These are phyloP conservation scores for Biscogniauxia mediterranea DNA, from an alignment of 2,329 filamentous ascomycete species.

Conservation along the genomic window DNA sequence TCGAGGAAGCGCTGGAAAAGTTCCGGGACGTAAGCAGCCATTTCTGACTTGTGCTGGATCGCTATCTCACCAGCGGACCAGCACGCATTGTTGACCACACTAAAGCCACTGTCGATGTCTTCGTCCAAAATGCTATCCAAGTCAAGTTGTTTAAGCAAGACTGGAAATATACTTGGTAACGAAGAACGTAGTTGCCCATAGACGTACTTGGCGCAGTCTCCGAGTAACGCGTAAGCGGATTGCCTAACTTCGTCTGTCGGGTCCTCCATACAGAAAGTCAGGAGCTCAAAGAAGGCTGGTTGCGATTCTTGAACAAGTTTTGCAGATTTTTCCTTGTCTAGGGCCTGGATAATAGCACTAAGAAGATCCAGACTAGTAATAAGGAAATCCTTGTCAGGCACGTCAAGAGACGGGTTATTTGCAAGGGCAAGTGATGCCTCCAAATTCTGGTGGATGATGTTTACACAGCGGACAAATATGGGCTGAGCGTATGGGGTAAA, in stretches of 20 bases:
- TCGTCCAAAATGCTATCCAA: conserved; percentile 74
- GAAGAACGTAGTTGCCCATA: conserved; percentile 77
- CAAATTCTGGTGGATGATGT: conserved; percentile 88
- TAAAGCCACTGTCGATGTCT: conserved; percentile 80
- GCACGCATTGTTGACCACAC: conserved; percentile 96
- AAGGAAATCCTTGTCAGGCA: conserved; percentile 94
- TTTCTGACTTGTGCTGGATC: conserved; percentile 70
- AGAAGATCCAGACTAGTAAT: conserved; percentile 92
- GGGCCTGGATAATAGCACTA: conserved; percentile 88
- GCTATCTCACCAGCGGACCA: conserved; percentile 95
- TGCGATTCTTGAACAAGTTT: conserved; percentile 73
- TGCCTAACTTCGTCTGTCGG: conserved; percentile 88
- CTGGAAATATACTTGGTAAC: conserved; percentile 71
- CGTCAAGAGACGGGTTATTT: conserved; percentile 67
- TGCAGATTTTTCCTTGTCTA: conserved; percentile 70
- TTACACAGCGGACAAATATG: conserved; percentile 84
- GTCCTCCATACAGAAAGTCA: conserved; percentile 91
- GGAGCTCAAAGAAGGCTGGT: conserved; percentile 83
- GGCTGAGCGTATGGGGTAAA: conserved; percentile 84
- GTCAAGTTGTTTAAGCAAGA: conserved; percentile 85
- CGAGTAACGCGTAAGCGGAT: conserved; percentile 90
- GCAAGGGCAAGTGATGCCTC: conserved; percentile 73
- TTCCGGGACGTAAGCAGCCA: conserved; percentile 74
- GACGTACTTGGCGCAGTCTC: conserved; percentile 91
- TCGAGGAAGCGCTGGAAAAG: conserved; percentile 74